phyloP scores from a whole-genome alignment of 2,329 filamentous ascomycete genomes.

The Phoma sp. region DNA sequence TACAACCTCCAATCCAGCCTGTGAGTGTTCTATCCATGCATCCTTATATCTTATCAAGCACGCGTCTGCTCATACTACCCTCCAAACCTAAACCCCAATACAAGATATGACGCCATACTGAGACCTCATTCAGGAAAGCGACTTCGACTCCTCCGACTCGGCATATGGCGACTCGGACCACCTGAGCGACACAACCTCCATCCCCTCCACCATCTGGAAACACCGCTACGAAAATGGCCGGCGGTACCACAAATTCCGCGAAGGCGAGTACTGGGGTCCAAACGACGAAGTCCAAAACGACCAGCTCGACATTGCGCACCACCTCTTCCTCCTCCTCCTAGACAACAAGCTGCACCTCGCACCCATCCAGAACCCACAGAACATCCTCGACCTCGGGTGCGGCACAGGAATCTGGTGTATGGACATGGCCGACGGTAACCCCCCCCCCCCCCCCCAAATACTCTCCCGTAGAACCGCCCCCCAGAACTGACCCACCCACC shows the following conservation, averaged over 20 bases:
- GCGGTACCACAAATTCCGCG: slow-evolving; percentile 40
- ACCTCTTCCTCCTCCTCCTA: slow-evolving; percentile 33
- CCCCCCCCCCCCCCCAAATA: background rate
- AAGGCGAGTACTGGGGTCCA: slow-evolving; percentile 41
- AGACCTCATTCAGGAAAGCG: slow-evolving; percentile 6
- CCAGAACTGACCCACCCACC: background rate
- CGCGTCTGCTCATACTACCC: background rate
- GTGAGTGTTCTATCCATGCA: background rate
- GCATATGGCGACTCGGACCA: slow-evolving; percentile 31
- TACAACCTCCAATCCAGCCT: slow-evolving; percentile 14
- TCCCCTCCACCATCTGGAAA: slow-evolving; percentile 37
- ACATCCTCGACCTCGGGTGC: slow-evolving; percentile 33
- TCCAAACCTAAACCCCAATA: background rate
- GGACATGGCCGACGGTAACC: slow-evolving; percentile 31
- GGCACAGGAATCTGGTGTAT: slow-evolving; percentile 41
- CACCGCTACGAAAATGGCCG: slow-evolving; percentile 43
- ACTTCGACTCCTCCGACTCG: slow-evolving; percentile 30
- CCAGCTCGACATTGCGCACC: slow-evolving; percentile 38
- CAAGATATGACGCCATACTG: background rate
- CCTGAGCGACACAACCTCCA: slow-evolving; percentile 39
- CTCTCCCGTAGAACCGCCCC: background rate
- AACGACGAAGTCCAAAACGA: slow-evolving; percentile 40
- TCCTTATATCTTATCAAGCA: too few species aligned
- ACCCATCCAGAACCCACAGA: slow-evolving; percentile 26
- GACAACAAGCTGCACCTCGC: slow-evolving; percentile 33